A percentile compares a stretch with the other conserved stretches of the same genome.
phyloP scores from a whole-genome alignment of 305 asterid species.

The Solanum hybrid region DNA sequence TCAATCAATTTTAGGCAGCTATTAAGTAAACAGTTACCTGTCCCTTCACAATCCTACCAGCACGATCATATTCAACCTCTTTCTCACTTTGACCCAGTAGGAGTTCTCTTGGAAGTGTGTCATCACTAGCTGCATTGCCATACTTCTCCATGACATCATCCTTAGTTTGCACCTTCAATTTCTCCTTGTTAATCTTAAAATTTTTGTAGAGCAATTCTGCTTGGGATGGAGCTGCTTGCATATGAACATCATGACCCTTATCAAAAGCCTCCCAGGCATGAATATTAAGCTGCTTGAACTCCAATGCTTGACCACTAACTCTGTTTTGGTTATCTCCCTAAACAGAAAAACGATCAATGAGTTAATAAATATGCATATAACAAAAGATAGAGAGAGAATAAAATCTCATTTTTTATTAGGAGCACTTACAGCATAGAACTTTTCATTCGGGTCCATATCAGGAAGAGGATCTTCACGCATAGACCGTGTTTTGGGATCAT shows the following conservation, averaged over 20 bases:
- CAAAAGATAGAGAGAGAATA: not conserved
- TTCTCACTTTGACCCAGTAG: slow-evolving; percentile 87
- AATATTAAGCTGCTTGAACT: slow-evolving; percentile 84
- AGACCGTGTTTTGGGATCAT: slow-evolving; percentile 94
- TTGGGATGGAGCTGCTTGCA: slow-evolving; percentile 99
- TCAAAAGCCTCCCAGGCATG: slow-evolving; percentile 99
- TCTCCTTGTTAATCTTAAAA: slow-evolving; percentile 65
- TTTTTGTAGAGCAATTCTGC: slow-evolving; percentile 77
- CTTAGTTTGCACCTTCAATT: slow-evolving; percentile 71
- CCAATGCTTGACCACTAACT: slow-evolving; percentile 91
- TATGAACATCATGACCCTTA: slow-evolving; percentile 90
- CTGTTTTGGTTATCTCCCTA: slow-evolving; percentile 89
- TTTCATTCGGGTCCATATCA: slow-evolving; percentile 92
- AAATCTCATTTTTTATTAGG: not conserved
- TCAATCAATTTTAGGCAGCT: not conserved
- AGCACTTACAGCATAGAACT: slow-evolving; percentile 68
- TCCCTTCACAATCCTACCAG: slow-evolving; percentile 95
- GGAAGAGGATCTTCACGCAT: slow-evolving; percentile 99
- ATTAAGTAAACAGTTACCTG: slow-evolving; percentile 42
- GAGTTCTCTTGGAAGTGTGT: slow-evolving; percentile 71
- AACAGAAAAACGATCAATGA: not conserved
- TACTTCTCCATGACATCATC: slow-evolving; percentile 80
- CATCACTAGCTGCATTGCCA: slow-evolving; percentile 88
- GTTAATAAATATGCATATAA: not conserved
- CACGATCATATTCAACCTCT: slow-evolving; percentile 91